Evolutionary conservation across 1,139 yeast genomes (phyloP), one percentile per base, ranked within the genome.

Genomic region (Sugiyamaella neomexicana): DNA sequence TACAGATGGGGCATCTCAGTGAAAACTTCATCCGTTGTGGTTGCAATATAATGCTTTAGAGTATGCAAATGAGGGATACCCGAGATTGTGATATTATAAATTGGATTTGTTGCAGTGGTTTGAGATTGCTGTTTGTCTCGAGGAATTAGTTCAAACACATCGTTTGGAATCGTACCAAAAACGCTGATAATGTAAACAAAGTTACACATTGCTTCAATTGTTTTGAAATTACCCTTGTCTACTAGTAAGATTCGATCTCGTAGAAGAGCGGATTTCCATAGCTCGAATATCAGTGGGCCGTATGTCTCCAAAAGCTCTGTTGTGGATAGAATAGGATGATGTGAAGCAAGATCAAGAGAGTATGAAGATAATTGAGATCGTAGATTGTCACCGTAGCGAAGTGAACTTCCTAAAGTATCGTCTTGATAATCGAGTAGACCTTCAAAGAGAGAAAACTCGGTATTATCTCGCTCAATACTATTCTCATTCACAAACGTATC

Each of bases 261-360:
- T 31, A 86, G 67, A 36, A 90, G 68, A 5, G 85, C 80, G 37
- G 83, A 77, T 67, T 86, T 87, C 84, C 88, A 89, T 5, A 87
- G 68, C 25, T 80, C 80, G 64, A 86, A 88, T 1, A 86, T 74
- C 47, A 86, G 71, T 0, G 97, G 95, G 0, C 97, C 97, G 55
- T 86, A 72, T 6, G 70, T 67, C 40, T 78, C 75, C 48, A 86
- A 66, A 40, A 83, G 69, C 8, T 72, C 68, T 2, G 80, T 75
- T 15, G 84, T 68, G 9, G 77, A 72, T 41, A 75, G 72, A 20
- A 84, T 71, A 58, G 83, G 80, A 63, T 85, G 89, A 58, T 75
- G 63, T 45, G 41, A 44, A 8, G 68, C 59, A 7, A 51, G 48
- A 13, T 58, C 58, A n/a, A 54, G 27, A 5, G 38, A 31, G 20